A percentile compares a stretch with the other conserved stretches of the same genome.
phyloP scores from a whole-genome alignment of 1,284 basidiomycete genomes.

The Boletellus deceptivus region DNA sequence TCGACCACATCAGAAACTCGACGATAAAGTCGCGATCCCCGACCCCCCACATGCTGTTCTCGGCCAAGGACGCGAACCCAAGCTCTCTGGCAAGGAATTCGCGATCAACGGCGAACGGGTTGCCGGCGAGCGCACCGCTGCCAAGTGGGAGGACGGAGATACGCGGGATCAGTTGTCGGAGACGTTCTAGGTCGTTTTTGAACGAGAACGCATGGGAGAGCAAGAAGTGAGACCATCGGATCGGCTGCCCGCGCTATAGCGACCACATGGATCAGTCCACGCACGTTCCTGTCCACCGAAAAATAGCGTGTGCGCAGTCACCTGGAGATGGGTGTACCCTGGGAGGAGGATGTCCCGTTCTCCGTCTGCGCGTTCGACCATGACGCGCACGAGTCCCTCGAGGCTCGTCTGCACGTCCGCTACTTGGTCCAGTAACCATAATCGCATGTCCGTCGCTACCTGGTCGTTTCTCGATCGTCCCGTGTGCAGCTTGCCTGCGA shows the following conservation, averaged over 20 bases:
- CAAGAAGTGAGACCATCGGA: constrained; percentile 96
- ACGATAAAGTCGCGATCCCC: constrained; percentile 96
- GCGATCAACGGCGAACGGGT: constrained; percentile 90
- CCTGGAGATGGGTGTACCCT: constrained; percentile 97
- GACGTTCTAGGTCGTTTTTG: constrained; percentile 82
- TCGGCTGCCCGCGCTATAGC: constrained; percentile 87
- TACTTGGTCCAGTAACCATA: constrained; percentile 90
- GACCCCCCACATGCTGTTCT: constrained; percentile 95
- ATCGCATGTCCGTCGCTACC: constrained; percentile 95
- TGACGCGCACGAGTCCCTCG: constrained; percentile 79
- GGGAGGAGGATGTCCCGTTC: constrained; percentile 92
- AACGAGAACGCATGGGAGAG: constrained; percentile 95
- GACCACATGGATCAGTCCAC: neutral
- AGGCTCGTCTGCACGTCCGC: constrained; percentile 70
- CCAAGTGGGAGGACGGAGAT: constrained; percentile 93
- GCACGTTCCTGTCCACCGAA: no score
- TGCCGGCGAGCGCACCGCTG: constrained; percentile 93
- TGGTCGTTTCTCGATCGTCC: constrained; percentile 97
- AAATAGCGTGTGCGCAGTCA: constrained; percentile 25
- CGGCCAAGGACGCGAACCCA: constrained; percentile 79
- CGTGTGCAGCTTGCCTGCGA: constrained; percentile 93
- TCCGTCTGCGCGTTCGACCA: constrained; percentile 88
- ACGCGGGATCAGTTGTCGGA: constrained; percentile 82
- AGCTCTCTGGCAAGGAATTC: constrained; percentile 86
- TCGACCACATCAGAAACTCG: constrained; percentile 97